Conservation (phyloP, 83 land plant genomes). For the Isoetes engelmannii region DNA sequence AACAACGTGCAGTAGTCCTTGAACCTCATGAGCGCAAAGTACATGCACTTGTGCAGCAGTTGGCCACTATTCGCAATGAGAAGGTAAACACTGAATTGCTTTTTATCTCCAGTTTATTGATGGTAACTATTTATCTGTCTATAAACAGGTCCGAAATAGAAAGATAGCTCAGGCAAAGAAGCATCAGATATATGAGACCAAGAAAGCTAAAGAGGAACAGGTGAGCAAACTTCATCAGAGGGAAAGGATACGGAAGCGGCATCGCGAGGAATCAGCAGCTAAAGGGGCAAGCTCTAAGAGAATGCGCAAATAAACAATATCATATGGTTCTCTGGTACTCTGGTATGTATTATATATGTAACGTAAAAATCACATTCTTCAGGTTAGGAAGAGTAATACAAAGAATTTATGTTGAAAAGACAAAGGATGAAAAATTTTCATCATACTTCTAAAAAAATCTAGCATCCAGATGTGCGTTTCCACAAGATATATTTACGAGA, state of each 20-base stretch:
- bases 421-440: too few species aligned
- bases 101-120: neutral
- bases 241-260: conserved; percentile 65
- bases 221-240: conserved; percentile 55
- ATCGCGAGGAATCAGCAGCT: conserved; percentile 47
- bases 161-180: conserved; percentile 57
- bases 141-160: conserved; percentile 61
- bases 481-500: too few species aligned
- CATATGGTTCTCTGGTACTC: too few species aligned
- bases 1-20: conserved; percentile 70
- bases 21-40: conserved; percentile 83
- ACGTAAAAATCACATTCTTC: too few species aligned
- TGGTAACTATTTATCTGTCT: neutral
- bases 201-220: conserved; percentile 63
- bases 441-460: too few species aligned
- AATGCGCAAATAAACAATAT: too few species aligned
- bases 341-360: too few species aligned
- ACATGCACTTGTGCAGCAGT: conserved; percentile 70
- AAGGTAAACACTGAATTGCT: conserved; percentile 40
- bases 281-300: too few species aligned
- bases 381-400: too few species aligned
- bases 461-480: too few species aligned
- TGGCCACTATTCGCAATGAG: conserved; percentile 57
- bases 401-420: too few species aligned
- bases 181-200: conserved; percentile 43